A percentile compares a stretch with the other conserved stretches of the same genome.
Conservation (phyloP, 75 land plant species). For the Picea glauca region DNA sequence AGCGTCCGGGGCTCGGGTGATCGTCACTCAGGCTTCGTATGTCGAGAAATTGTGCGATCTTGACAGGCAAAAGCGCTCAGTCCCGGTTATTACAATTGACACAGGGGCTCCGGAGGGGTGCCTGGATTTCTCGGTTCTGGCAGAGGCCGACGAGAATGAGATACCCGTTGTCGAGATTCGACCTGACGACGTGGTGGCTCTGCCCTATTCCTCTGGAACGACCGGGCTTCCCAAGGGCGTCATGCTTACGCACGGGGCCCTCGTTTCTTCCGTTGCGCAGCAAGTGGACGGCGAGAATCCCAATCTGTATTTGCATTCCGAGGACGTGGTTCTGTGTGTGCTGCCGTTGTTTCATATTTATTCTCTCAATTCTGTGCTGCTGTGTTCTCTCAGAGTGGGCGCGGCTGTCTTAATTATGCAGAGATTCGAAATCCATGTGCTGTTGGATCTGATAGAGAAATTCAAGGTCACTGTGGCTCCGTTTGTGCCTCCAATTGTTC, state of each 20-base stretch:
- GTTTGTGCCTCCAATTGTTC: slow-evolving; percentile 73
- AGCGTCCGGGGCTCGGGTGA: slow-evolving; percentile 33
- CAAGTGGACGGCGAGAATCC: slow-evolving; percentile 87
- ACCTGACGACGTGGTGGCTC: slow-evolving; percentile 73
- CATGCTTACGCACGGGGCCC: slow-evolving; percentile 68
- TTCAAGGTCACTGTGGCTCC: slow-evolving; percentile 65
- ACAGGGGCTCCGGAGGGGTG: slow-evolving; percentile 20
- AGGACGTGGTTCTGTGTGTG: slow-evolving; percentile 76
- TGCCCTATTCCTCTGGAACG: slow-evolving; percentile 83
- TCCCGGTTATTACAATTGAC: slow-evolving; percentile 23
- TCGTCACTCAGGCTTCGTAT: slow-evolving; percentile 43
- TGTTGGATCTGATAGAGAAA: slow-evolving; percentile 57
- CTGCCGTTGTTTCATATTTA: slow-evolving; percentile 82
- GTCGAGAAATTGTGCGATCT: slow-evolving; percentile 45
- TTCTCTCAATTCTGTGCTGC: slow-evolving; percentile 62
- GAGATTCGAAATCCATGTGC: slow-evolving; percentile 52
- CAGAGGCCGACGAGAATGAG: slow-evolving; percentile 32
- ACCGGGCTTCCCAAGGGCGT: slow-evolving; percentile 86
- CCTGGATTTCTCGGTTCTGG: slow-evolving; percentile 35
- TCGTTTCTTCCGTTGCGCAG: slow-evolving; percentile 67
- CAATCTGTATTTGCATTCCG: slow-evolving; percentile 34
- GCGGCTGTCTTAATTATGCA: slow-evolving; percentile 62
- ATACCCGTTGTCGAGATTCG: slow-evolving; percentile 30
- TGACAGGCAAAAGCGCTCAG: slow-evolving; percentile 13
- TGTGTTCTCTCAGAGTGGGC: slow-evolving; percentile 59